A percentile compares a stretch with the other conserved stretches of the same genome.
phyloP scores from a whole-genome alignment of 208 protist genomes.

The Leishmania tarentolae region DNA sequence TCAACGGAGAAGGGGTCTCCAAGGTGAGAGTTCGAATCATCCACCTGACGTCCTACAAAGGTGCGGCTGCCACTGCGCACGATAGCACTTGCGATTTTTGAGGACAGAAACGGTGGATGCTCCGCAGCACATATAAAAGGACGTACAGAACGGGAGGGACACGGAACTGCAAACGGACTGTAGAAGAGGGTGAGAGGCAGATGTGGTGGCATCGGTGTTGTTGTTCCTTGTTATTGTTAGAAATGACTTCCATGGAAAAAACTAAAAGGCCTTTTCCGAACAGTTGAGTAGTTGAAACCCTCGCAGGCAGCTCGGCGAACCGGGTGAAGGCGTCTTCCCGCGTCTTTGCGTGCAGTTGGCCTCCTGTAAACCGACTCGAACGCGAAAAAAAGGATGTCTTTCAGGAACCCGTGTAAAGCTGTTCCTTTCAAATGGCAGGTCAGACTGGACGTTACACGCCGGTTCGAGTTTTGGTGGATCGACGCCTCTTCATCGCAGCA shows the following conservation, averaged over 20 bases:
- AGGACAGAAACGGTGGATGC: background rate
- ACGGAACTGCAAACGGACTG: background rate
- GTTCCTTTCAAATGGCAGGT: background rate
- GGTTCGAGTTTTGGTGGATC: background rate
- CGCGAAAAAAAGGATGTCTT: background rate
- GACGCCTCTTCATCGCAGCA: background rate
- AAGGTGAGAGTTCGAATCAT: slow-evolving; percentile 4
- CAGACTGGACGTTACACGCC: background rate
- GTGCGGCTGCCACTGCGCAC: background rate
- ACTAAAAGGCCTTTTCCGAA: background rate
- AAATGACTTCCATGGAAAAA: background rate
- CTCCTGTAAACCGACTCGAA: background rate
- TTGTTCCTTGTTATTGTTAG: too few relatives aligned
- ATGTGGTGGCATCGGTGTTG: background rate
- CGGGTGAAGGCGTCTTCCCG: background rate
- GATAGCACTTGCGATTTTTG: background rate
- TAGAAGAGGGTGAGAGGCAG: background rate
- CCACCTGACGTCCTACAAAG: background rate
- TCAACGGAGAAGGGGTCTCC: slow-evolving; percentile 20
- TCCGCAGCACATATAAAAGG: background rate
- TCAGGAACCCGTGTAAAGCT: too few relatives aligned
- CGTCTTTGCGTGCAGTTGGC: background rate
- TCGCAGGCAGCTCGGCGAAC: background rate
- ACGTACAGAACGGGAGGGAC: background rate
- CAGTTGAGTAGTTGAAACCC: background rate